Evolutionary conservation across 2,329 filamentous ascomycete species (phyloP).

Genomic region (Incumbomyces lentus): DNA sequence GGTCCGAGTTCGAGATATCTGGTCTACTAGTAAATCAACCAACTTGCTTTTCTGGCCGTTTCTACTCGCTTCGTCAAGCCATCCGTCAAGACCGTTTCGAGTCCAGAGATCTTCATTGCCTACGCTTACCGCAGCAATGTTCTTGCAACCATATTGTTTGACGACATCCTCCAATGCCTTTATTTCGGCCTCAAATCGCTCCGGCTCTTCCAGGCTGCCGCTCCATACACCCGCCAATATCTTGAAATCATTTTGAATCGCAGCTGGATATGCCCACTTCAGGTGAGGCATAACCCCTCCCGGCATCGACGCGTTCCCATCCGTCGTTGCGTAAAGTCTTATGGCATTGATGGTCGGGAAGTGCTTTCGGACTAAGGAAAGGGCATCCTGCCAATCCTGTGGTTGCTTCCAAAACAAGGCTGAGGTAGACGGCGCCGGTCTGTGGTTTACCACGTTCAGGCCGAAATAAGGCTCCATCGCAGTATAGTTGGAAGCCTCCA

Average conservation of each 20-base stretch:
- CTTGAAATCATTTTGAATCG: neutral
- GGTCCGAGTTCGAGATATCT: neutral
- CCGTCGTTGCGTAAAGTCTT: slow-evolving; percentile 2
- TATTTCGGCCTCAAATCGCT: neutral
- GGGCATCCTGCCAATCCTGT: neutral
- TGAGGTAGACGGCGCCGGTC: neutral
- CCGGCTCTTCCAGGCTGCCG: neutral
- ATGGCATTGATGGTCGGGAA: slow-evolving; percentile 2
- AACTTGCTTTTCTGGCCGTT: neutral
- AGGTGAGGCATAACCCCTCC: neutral
- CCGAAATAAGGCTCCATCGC: neutral
- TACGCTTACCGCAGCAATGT: slow-evolving; percentile 4
- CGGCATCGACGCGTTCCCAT: neutral
- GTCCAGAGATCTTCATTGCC: slow-evolving; percentile 5
- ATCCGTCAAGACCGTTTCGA: neutral
- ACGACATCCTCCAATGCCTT: neutral
- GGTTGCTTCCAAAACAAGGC: neutral
- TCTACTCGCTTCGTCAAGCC: neutral
- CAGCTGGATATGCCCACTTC: neutral
- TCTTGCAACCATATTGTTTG: slow-evolving; percentile 1
- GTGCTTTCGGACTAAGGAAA: neutral
- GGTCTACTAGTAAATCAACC: neutral
- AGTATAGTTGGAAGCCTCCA: neutral
- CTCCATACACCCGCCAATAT: slow-evolving; percentile 5
- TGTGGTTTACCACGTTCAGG: slow-evolving; percentile 1